These are phyloP conservation scores for Zygoascus meyerae DNA, from an alignment of 1,139 yeast genomes.

Conservation along the genomic window DNA sequence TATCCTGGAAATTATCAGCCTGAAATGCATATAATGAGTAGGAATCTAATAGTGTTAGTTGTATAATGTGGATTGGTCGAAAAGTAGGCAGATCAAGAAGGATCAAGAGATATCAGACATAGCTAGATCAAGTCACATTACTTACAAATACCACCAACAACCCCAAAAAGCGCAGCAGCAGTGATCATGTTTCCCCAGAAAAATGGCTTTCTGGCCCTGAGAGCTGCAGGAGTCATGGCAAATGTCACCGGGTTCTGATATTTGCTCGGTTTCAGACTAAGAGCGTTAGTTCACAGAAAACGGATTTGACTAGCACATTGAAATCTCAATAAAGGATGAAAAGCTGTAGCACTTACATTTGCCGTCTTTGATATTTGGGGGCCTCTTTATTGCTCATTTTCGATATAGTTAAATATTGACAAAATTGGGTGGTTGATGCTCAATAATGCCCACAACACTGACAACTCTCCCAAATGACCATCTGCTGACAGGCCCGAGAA, in stretches of 20 bases:
- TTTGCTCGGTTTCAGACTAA: conserved; percentile 33
- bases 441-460: too few species aligned
- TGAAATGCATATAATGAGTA: conserved; percentile 70
- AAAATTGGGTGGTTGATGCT: too few species aligned
- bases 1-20: conserved; percentile 80
- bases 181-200: conserved; percentile 69
- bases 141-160: conserved; percentile 63
- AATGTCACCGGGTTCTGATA: conserved; percentile 75
- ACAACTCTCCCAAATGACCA: too few species aligned
- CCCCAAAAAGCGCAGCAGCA: conserved; percentile 50
- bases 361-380: conserved; percentile 5
- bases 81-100: too few species aligned
- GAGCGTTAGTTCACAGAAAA: not conserved
- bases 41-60: conserved; percentile 23
- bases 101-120: too few species aligned
- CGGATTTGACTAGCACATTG: too few species aligned
- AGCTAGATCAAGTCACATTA: conserved; percentile 11
- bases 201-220: conserved; percentile 82
- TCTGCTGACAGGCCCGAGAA: too few species aligned
- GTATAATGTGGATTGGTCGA: not conserved
- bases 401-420: too few species aligned
- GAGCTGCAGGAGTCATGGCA: conserved; percentile 90
- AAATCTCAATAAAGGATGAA: too few species aligned
- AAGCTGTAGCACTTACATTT: conserved; percentile 5
- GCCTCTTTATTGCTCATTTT: not conserved